Evolutionary conservation across 345 rosid genomes (phyloP).

Genomic region (thale cress (Arabidopsis thaliana)): DNA sequence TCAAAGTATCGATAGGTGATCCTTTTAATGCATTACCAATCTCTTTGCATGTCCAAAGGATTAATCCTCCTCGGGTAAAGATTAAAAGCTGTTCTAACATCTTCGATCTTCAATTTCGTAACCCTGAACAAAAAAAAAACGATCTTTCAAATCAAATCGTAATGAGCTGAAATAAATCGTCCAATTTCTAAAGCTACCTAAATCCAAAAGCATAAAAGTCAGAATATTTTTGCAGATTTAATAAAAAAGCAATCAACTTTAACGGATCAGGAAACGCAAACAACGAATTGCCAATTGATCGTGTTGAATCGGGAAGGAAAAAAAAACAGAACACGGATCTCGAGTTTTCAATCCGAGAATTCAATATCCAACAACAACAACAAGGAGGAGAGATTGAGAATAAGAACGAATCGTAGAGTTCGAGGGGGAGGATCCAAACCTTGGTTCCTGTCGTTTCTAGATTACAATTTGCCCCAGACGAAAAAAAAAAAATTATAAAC

Average conservation of each 20-base stretch:
- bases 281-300: background rate
- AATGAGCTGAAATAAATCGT: background rate
- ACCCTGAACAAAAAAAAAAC: conserved; percentile 37
- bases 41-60: conserved; percentile 98
- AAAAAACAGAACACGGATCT: conserved; percentile 21
- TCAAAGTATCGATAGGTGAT: conserved; percentile 89
- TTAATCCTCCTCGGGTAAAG: conserved; percentile 95
- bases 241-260: background rate
- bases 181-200: background rate
- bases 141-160: conserved; percentile 24
- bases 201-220: background rate
- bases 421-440: conserved; percentile 34
- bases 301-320: conserved; percentile 1
- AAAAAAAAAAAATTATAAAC: background rate
- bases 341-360: background rate
- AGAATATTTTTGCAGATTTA: background rate
- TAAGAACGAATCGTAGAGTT: conserved; percentile 4
- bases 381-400: conserved; percentile 7
- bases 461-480: conserved; percentile 15
- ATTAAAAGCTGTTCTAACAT: conserved; percentile 96
- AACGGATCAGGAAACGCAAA: conserved; percentile 13
- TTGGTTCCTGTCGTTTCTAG: conserved; percentile 27
- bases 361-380: background rate
- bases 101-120: conserved; percentile 39
- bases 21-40: conserved; percentile 91